A percentile compares a stretch with the other conserved stretches of the same genome.
Conservation (phyloP, 202 grass and related monocot species). For the Setaria viridis region DNA sequence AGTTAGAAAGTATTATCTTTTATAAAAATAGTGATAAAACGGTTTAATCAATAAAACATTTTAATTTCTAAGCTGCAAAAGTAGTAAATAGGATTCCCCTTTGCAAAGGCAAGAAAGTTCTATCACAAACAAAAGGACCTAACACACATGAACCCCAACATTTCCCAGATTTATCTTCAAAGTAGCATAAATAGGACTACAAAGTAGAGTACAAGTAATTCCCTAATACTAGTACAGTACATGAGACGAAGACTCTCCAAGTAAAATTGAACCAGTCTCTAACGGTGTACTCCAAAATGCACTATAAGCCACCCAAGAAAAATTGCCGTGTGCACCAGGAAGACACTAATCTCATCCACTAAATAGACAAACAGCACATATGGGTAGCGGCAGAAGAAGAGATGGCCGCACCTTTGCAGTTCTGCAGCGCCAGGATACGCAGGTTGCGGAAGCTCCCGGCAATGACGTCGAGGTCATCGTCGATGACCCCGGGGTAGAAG, state of each 20-base stretch:
- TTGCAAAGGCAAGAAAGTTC: background rate
- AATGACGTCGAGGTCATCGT: conserved; percentile 75
- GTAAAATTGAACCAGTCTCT: background rate
- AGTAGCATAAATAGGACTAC: conserved; percentile 23
- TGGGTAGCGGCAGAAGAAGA: background rate
- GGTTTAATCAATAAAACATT: background rate
- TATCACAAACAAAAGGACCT: background rate
- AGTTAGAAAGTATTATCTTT: background rate
- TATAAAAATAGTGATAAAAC: background rate
- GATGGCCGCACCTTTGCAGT: conserved; percentile 85
- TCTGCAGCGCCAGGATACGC: conserved; percentile 67
- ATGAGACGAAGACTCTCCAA: background rate
- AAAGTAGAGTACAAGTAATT: conserved; percentile 21
- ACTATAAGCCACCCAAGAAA: background rate
- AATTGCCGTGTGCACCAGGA: background rate
- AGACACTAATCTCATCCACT: background rate
- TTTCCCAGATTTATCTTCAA: background rate
- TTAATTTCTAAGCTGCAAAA: background rate
- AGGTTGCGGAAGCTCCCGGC: conserved; percentile 57
- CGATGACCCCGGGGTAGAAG: conserved; percentile 85
- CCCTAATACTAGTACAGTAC: background rate
- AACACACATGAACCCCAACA: conserved; percentile 15
- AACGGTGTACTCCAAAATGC: conserved; percentile 2
- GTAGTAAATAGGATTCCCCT: conserved; percentile 13
- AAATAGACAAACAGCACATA: background rate